Percentiles rank a stretch among this genome's conserved stretches.
These are phyloP conservation scores for Sordariomycetes sp. DNA, from an alignment of 2,329 filamentous ascomycete genomes.

Conservation along the genomic window DNA sequence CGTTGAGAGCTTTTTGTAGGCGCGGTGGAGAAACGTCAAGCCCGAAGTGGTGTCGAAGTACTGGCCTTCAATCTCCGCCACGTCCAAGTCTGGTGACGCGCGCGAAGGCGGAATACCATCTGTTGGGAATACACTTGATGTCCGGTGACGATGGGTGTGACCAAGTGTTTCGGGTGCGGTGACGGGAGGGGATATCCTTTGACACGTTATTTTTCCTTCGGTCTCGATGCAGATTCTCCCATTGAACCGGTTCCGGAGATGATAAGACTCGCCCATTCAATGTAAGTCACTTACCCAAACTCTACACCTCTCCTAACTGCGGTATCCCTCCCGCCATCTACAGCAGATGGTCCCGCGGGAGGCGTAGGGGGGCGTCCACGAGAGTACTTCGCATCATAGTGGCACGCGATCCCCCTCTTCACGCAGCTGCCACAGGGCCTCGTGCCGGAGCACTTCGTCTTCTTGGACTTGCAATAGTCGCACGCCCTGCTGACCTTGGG, in stretches of 20 bases:
- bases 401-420: constrained; percentile 12
- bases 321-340: background rate
- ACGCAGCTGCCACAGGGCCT: constrained; percentile 18
- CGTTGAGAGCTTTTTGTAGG: constrained; percentile 33
- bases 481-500: constrained; percentile 18
- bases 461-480: constrained; percentile 15
- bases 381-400: constrained; percentile 18
- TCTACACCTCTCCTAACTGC: background rate
- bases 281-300: background rate
- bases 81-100: constrained; percentile 27
- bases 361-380: constrained; percentile 19
- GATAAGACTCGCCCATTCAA: background rate
- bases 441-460: constrained; percentile 14
- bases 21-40: constrained; percentile 36
- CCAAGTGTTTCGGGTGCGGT: background rate
- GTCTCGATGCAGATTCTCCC: background rate
- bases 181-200: background rate
- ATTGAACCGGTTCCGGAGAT: background rate
- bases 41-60: constrained; percentile 38
- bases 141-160: background rate
- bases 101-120: background rate
- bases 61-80: constrained; percentile 36
- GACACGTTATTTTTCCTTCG: background rate
- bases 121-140: background rate
- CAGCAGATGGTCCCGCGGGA: constrained; percentile 8